Conservation (phyloP, 345 rosid species). For the Brassica nigra region DNA sequence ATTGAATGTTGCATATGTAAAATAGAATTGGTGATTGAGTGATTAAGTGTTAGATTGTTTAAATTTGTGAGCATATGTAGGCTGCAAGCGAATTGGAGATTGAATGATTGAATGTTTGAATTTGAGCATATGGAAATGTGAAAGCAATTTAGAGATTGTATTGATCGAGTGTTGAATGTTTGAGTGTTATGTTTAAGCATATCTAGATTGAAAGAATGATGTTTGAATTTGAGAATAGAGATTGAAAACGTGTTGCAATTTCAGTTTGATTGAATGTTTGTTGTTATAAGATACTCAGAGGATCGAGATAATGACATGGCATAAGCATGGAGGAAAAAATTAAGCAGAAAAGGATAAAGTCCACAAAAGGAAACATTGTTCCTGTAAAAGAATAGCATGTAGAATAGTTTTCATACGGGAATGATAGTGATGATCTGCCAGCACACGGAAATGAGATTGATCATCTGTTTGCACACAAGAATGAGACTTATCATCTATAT, state of each 20-base stretch:
- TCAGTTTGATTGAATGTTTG: neutral
- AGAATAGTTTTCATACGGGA: neutral
- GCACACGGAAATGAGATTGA: neutral
- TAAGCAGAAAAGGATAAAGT: neutral
- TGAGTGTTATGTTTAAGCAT: neutral
- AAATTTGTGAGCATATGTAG: too few relatives aligned
- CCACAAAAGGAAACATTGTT: neutral
- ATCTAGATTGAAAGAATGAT: too few relatives aligned
- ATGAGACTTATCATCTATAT: neutral
- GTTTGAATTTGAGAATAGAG: too few relatives aligned
- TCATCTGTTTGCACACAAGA: neutral
- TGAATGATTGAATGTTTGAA: too few relatives aligned
- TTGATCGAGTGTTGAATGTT: neutral
- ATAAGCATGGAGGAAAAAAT: neutral
- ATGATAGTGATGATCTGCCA: neutral
- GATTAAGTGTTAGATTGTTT: too few relatives aligned
- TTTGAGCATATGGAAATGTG: neutral
- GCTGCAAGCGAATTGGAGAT: too few relatives aligned
- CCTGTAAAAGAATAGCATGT: neutral
- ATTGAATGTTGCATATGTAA: too few relatives aligned
- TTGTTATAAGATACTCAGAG: neutral
- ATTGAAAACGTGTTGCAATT: neutral
- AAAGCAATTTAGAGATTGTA: neutral
- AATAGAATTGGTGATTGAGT: too few relatives aligned
- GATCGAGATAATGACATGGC: neutral